Evolutionary conservation across 2,329 filamentous ascomycete species (phyloP).

Genomic region (Paradendryphiella salina): DNA sequence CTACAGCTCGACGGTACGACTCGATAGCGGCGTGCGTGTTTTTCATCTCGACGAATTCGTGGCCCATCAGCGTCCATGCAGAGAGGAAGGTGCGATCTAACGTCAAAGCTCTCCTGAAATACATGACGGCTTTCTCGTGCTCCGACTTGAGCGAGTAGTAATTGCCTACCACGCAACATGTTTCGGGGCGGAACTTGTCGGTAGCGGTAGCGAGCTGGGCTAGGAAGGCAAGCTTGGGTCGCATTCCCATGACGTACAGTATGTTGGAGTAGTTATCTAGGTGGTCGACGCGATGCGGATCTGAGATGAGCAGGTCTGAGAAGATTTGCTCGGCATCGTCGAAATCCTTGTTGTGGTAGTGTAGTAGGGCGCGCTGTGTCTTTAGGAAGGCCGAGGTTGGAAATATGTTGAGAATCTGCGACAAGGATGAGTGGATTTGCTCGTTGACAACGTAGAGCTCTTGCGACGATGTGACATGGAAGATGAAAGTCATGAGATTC

Average conservation of each 20-base stretch:
- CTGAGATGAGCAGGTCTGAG: conserved; percentile 68
- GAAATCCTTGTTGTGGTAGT: conserved; percentile 85
- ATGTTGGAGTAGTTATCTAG: conserved; percentile 98
- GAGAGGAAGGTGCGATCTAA: conserved; percentile 89
- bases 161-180: conserved; percentile 94
- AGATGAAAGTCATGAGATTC: conserved; percentile 92
- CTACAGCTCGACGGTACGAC: conserved; percentile 91
- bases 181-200: conserved; percentile 95
- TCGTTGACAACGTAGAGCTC: conserved; percentile 87
- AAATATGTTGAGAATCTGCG: conserved; percentile 81
- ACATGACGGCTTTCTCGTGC: conserved; percentile 97
- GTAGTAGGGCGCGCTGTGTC: conserved; percentile 83
- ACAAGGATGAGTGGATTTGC: conserved; percentile 72
- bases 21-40: conserved; percentile 98
- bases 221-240: conserved; percentile 88
- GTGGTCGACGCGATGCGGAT: conserved; percentile 76
- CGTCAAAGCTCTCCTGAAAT: conserved; percentile 90
- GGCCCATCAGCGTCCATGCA: conserved; percentile 98
- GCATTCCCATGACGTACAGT: conserved; percentile 84
- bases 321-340: conserved; percentile 66
- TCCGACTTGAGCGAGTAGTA: conserved; percentile 94
- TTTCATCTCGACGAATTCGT: conserved; percentile 98
- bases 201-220: conserved; percentile 88
- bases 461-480: conserved; percentile 86
- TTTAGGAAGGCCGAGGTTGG: conserved; percentile 86